Conservation (phyloP, 768 basidiomycete species). For the Boletus eberwhitei region DNA sequence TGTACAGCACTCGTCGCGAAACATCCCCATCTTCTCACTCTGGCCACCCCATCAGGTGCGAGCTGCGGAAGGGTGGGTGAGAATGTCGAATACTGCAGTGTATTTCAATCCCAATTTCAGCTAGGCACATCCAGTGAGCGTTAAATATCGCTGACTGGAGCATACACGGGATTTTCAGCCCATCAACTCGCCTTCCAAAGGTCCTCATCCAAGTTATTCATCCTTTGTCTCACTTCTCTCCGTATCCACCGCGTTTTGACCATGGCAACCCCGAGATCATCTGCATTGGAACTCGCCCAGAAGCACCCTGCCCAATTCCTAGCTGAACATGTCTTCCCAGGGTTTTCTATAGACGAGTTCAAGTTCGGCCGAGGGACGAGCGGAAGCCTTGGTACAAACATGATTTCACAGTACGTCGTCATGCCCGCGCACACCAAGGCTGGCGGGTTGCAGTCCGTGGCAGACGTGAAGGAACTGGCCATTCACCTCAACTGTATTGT, state of each 20-base stretch:
- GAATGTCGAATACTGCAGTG: neutral
- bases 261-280: neutral
- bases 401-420: constrained; percentile 2
- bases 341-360: constrained; percentile 3
- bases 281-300: neutral
- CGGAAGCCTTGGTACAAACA: constrained; percentile 2
- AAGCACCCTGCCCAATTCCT: neutral
- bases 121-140: neutral
- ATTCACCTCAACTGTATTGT: constrained; percentile 5
- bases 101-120: neutral
- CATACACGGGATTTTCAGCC: neutral
- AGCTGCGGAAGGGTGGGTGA: neutral
- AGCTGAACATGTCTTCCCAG: neutral
- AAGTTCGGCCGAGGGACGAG: neutral
- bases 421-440: neutral
- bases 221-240: neutral
- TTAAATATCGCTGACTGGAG: neutral
- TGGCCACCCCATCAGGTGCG: neutral
- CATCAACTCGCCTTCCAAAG: neutral
- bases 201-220: neutral
- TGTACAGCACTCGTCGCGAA: too few species aligned
- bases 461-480: neutral
- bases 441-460: neutral
- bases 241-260: neutral
- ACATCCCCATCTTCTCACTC: too few species aligned